Conservation (phyloP, 805 yeast genomes). For the Metschnikowia hibisci region DNA sequence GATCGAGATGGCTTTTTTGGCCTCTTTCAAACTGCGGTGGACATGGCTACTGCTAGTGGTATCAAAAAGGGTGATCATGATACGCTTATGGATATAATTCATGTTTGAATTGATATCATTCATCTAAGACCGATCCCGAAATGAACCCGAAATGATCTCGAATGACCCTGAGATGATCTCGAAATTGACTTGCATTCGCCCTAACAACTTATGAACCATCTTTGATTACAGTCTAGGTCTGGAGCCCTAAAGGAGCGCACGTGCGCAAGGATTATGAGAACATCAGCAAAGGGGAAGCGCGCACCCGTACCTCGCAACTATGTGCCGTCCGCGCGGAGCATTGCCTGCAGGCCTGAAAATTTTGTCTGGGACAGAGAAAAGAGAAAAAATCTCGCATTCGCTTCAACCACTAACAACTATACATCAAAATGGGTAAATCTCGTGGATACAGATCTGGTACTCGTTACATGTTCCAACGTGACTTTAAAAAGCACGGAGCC, state of each 20-base stretch:
- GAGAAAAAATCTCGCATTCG: constrained; percentile 4
- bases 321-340: constrained; percentile 7
- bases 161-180: too few species aligned
- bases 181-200: too few species aligned
- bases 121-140: too few species aligned
- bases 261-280: neutral
- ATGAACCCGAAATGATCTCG: too few species aligned
- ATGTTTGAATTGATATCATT: too few species aligned
- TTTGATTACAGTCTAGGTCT: neutral
- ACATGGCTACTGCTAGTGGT: too few species aligned
- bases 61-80: too few species aligned
- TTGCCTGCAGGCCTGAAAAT: constrained; percentile 18
- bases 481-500: constrained; percentile 96
- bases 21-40: too few species aligned
- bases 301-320: neutral
- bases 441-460: constrained; percentile 99
- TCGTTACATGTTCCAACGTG: constrained; percentile 99
- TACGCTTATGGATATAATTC: too few species aligned
- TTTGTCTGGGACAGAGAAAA: constrained; percentile 15
- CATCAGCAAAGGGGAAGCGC: neutral
- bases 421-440: constrained; percentile 33
- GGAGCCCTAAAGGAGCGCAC: constrained; percentile 1
- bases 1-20: too few species aligned
- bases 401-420: constrained; percentile 13
- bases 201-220: too few species aligned